These are phyloP conservation scores for Exophiala phaeomuriformis DNA, from an alignment of 2,329 filamentous ascomycete genomes.

Conservation along the genomic window DNA sequence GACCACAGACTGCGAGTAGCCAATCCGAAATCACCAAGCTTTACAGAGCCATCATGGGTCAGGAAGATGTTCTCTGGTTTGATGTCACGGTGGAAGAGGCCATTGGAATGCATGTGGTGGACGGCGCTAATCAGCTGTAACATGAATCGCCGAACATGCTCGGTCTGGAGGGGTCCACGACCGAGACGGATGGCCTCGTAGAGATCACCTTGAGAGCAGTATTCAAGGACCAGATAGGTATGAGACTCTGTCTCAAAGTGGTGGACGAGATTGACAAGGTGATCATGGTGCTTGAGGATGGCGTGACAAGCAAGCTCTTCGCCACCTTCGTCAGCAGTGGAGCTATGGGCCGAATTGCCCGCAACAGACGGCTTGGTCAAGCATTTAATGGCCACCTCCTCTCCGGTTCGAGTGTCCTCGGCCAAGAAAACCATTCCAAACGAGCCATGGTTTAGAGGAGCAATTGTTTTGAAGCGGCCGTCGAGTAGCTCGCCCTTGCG, in stretches of 20 bases:
- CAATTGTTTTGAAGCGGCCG: constrained; percentile 83
- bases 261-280: constrained; percentile 87
- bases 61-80: constrained; percentile 99
- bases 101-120: constrained; percentile 81
- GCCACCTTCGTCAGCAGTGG: constrained; percentile 54
- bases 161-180: constrained; percentile 83
- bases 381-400: constrained; percentile 92
- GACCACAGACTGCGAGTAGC: constrained; percentile 87
- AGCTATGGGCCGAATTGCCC: constrained; percentile 43
- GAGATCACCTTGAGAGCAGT: constrained; percentile 87
- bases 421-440: constrained; percentile 98
- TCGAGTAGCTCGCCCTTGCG: constrained; percentile 70
- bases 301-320: constrained; percentile 63
- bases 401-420: constrained; percentile 65
- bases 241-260: constrained; percentile 90
- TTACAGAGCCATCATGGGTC: constrained; percentile 77
- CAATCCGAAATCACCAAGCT: constrained; percentile 92
- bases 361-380: constrained; percentile 62
- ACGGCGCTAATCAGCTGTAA: constrained; percentile 84
- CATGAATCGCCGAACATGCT: constrained; percentile 97
- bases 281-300: constrained; percentile 69
- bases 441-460: constrained; percentile 94
- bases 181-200: constrained; percentile 93
- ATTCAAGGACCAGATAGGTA: constrained; percentile 87
- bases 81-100: constrained; percentile 94